Conservation (phyloP, 1,284 basidiomycete species). For the Cronartium ribicola region DNA sequence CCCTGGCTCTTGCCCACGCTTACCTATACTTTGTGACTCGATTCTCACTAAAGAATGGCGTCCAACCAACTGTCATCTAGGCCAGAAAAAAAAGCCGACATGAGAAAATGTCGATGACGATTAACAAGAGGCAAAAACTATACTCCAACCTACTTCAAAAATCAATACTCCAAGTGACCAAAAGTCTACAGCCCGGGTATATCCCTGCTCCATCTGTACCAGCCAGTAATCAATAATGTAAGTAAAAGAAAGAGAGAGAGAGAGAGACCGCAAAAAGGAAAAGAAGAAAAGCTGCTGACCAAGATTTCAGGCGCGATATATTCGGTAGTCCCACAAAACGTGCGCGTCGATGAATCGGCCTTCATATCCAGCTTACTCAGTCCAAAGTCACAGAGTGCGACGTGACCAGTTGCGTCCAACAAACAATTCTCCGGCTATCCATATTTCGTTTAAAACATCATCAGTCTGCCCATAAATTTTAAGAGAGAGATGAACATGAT, state of each 20-base stretch:
- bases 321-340: slow-evolving; percentile 54
- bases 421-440: slow-evolving; percentile 50
- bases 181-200: slow-evolving; percentile 53
- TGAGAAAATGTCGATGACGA: background rate
- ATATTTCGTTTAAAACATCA: slow-evolving; percentile 40
- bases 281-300: slow-evolving; percentile 19
- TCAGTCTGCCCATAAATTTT: background rate
- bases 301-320: slow-evolving; percentile 54
- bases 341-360: slow-evolving; percentile 51
- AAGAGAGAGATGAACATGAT: background rate
- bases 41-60: slow-evolving; percentile 53
- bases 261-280: background rate
- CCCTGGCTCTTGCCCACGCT: background rate
- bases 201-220: slow-evolving; percentile 51
- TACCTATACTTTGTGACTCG: slow-evolving; percentile 43
- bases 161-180: slow-evolving; percentile 51
- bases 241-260: background rate
- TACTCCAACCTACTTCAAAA: slow-evolving; percentile 25
- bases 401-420: slow-evolving; percentile 50
- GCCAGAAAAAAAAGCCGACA: slow-evolving; percentile 47
- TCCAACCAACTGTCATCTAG: slow-evolving; percentile 55
- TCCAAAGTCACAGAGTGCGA: slow-evolving; percentile 51
- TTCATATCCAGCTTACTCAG: slow-evolving; percentile 51
- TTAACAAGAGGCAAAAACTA: background rate
- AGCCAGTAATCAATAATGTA: background rate